These are phyloP conservation scores for Musa itinerans DNA, from an alignment of 176 grass and related monocot genomes.

Conservation along the genomic window DNA sequence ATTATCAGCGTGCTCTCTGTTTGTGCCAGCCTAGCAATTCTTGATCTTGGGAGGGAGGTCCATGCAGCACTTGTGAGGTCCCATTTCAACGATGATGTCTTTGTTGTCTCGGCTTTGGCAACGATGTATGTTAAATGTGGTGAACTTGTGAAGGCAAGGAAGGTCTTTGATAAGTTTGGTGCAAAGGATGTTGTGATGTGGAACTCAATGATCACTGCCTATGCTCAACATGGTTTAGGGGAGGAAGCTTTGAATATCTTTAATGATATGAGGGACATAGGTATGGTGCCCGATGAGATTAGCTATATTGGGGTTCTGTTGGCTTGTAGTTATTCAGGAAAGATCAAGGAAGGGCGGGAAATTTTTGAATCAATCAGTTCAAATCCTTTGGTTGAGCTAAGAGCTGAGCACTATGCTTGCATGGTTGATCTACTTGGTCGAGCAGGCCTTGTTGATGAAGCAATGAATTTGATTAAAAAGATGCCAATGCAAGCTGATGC, in stretches of 20 bases:
- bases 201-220: slow-evolving; percentile 80
- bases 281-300: slow-evolving; percentile 49
- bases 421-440: slow-evolving; percentile 80
- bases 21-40: slow-evolving; percentile 46
- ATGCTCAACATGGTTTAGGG: slow-evolving; percentile 65
- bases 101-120: slow-evolving; percentile 50
- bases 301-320: slow-evolving; percentile 68
- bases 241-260: slow-evolving; percentile 58
- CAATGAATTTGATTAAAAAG: slow-evolving; percentile 47
- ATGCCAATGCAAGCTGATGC: slow-evolving; percentile 56
- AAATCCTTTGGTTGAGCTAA: slow-evolving; percentile 32
- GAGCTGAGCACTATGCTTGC: slow-evolving; percentile 57
- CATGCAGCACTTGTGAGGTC: slow-evolving; percentile 45
- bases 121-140: slow-evolving; percentile 77
- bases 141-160: slow-evolving; percentile 44
- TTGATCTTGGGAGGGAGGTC: slow-evolving; percentile 56
- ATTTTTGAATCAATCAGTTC: slow-evolving; percentile 52
- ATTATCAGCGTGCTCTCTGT: slow-evolving; percentile 53
- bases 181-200: slow-evolving; percentile 70
- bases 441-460: slow-evolving; percentile 48
- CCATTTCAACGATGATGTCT: slow-evolving; percentile 43
- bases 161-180: slow-evolving; percentile 43
- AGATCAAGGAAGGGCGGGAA: slow-evolving; percentile 50
- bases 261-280: slow-evolving; percentile 35
- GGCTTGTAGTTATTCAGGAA: slow-evolving; percentile 73